Percentiles rank a stretch among this genome's conserved stretches.
phyloP scores from a whole-genome alignment of 164 flowering plant genomes.

The Paratinospora sagittata region DNA sequence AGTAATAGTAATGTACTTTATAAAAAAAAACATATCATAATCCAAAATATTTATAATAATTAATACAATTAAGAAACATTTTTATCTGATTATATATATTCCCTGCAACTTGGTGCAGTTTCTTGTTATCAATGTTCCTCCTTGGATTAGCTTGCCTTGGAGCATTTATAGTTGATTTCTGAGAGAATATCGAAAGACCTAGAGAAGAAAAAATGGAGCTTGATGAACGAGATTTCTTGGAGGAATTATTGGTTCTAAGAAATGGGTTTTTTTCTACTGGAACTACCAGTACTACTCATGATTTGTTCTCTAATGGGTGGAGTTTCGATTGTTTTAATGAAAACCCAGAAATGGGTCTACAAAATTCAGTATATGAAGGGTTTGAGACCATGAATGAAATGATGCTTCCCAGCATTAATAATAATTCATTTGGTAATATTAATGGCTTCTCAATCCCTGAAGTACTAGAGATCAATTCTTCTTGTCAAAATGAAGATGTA shows the following conservation, averaged over 20 bases:
- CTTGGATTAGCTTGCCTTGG: constrained; percentile 13
- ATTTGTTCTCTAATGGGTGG: constrained; percentile 34
- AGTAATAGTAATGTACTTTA: too few species aligned
- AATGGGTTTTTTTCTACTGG: constrained; percentile 28
- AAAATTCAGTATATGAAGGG: constrained; percentile 32
- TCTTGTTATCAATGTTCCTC: constrained; percentile 28
- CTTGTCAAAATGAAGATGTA: constrained; percentile 17
- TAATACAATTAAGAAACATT: neutral
- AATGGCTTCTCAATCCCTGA: constrained; percentile 24
- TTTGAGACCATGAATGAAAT: constrained; percentile 24
- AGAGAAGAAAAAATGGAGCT: constrained; percentile 45
- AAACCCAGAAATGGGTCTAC: constrained; percentile 23
- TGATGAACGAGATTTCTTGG: constrained; percentile 43
- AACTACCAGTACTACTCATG: constrained; percentile 30
- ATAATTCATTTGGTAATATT: constrained; percentile 21
- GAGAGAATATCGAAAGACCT: constrained; percentile 12
- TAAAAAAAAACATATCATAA: too few species aligned
- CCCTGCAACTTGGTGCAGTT: constrained; percentile 29
- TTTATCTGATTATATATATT: constrained; percentile 25
- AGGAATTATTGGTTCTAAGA: constrained; percentile 49
- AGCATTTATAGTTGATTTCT: neutral
- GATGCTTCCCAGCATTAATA: too few species aligned
- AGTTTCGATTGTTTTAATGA: constrained; percentile 40
- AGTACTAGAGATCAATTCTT: constrained; percentile 27
- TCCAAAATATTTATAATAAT: too few species aligned